These are phyloP conservation scores for Globisporangium polare DNA, from an alignment of 352 stramenopile genomes.

Conservation along the genomic window DNA sequence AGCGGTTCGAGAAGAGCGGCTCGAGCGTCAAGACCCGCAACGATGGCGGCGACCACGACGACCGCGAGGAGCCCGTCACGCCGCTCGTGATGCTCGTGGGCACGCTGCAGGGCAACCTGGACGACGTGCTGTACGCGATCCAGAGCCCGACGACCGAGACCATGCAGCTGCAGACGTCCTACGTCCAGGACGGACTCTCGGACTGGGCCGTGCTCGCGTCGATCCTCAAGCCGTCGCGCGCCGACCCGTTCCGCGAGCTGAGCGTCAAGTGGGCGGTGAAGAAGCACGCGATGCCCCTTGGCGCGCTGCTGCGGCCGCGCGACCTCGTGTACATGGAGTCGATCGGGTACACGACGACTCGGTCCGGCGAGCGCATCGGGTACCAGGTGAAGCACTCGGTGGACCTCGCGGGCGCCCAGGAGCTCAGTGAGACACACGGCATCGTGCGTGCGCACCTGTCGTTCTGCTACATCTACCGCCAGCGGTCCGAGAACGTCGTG, in stretches of 20 bases:
- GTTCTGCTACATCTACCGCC: conserved; percentile 45
- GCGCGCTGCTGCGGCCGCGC: conserved; percentile 45
- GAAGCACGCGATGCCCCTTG: conserved; percentile 26
- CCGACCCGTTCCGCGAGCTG: conserved; percentile 43
- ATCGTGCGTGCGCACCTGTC: conserved; percentile 54
- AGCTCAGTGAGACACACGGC: conserved; percentile 22
- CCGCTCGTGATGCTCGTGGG: conserved; percentile 15
- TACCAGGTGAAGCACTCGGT: conserved; percentile 68
- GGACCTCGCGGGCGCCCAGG: conserved; percentile 38
- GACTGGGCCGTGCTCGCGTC: conserved; percentile 42
- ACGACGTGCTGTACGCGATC: conserved; percentile 17
- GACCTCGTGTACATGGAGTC: conserved; percentile 65
- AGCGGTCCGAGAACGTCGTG: conserved; percentile 40
- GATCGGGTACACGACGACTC: conserved; percentile 32
- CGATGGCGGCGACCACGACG: neutral
- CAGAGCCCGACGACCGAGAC: conserved; percentile 27
- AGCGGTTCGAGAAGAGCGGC: conserved; percentile 13
- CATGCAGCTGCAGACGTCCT: conserved; percentile 53
- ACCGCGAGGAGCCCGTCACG: neutral
- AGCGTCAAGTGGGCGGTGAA: conserved; percentile 62
- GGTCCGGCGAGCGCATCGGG: conserved; percentile 43
- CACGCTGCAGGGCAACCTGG: conserved; percentile 14
- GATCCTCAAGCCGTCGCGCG: conserved; percentile 28
- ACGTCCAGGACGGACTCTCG: conserved; percentile 47
- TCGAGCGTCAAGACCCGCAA: conserved; percentile 7